Evolutionary conservation across 192 early-diverging fungal genomes (phyloP), one percentile per base, ranked within the genome.

Genomic region (Diversispora epigaea): DNA sequence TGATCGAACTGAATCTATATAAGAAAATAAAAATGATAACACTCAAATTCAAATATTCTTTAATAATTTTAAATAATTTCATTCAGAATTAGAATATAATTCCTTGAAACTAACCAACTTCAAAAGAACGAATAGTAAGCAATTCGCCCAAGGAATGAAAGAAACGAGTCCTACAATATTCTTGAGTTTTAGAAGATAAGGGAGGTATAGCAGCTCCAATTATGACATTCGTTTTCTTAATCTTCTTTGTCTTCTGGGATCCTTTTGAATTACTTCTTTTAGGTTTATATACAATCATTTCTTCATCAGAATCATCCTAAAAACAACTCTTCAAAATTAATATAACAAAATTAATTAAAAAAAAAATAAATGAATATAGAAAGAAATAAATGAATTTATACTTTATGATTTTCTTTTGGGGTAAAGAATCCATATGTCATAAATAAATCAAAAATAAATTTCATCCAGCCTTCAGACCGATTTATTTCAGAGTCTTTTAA

Each of bases 391-490:
- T 71, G 40, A 80, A 71, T 85, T 84, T 8, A 73, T 69, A 62
- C 84, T 78, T 40, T 78, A 81, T 69, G 77, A 80, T 32, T 84
- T 84, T 82, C 84, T 73, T 85, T 83, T 41, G 89, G 83, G 62
- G 83, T 75, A 78, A 94, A 93, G 71, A 95, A 90, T 43, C 89
- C 90, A 68, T 94, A 87, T 25, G 90, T 83, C 10, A 90, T 79
- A 17, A 92, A 73, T 77, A 95, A 93, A 32, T 86, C 82, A 46
- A 93, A 81, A 39, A 94, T 86, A 2, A 71, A 79, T 50, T 80
- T 70, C 49, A 93, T 83, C 89, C 93, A 91, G n/a, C 82, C 83
- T 75, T 94, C 91, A 45, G 89, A 84, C 21, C 90, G 91, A n/a
- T 91, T 87, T 45, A 94, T 79, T 73, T 91, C 89, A n/a, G 83